Conservation (phyloP, 768 basidiomycete genomes). For the Gelatoporia subvermispora region DNA sequence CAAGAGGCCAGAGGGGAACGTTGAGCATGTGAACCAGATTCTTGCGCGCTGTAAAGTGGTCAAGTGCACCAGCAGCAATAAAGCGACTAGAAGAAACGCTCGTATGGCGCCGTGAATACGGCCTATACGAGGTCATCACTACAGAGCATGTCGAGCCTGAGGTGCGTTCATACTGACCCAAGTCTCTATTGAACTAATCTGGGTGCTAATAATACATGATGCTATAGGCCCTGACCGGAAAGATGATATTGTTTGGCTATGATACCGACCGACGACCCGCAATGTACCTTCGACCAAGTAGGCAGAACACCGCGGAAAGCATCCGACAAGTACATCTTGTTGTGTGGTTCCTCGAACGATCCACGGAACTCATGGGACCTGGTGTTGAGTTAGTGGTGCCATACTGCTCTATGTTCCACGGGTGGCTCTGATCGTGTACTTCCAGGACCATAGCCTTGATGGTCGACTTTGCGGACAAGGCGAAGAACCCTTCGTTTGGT, state of each 20-base stretch:
- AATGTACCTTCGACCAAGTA: slow-evolving; percentile 61
- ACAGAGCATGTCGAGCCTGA: slow-evolving; percentile 69
- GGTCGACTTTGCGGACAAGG: slow-evolving; percentile 73
- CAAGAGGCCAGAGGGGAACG: too few relatives aligned
- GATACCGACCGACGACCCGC: slow-evolving; percentile 62
- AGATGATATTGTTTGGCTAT: slow-evolving; percentile 74
- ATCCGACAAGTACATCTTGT: slow-evolving; percentile 66
- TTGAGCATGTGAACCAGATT: slow-evolving; percentile 38
- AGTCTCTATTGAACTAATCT: not conserved
- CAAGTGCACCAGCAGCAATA: slow-evolving; percentile 46
- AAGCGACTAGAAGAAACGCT: slow-evolving; percentile 67
- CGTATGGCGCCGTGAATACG: slow-evolving; percentile 77
- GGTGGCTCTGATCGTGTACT: not conserved
- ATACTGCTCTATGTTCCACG: not conserved
- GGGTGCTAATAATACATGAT: not conserved
- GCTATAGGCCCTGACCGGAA: slow-evolving; percentile 73
- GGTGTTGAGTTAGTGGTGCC: slow-evolving; percentile 63
- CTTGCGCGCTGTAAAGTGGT: slow-evolving; percentile 77
- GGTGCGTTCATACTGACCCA: slow-evolving; percentile 33
- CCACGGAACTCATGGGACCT: slow-evolving; percentile 71
- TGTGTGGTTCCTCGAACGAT: slow-evolving; percentile 75
- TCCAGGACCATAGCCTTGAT: slow-evolving; percentile 62
- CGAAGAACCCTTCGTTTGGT: slow-evolving; percentile 47
- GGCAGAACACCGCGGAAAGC: slow-evolving; percentile 74
- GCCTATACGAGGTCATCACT: slow-evolving; percentile 58